Percentiles rank a stretch among this genome's conserved stretches.
Evolutionary conservation across 805 yeast genomes (phyloP).

Genomic region (Nakazawaea peltata): DNA sequence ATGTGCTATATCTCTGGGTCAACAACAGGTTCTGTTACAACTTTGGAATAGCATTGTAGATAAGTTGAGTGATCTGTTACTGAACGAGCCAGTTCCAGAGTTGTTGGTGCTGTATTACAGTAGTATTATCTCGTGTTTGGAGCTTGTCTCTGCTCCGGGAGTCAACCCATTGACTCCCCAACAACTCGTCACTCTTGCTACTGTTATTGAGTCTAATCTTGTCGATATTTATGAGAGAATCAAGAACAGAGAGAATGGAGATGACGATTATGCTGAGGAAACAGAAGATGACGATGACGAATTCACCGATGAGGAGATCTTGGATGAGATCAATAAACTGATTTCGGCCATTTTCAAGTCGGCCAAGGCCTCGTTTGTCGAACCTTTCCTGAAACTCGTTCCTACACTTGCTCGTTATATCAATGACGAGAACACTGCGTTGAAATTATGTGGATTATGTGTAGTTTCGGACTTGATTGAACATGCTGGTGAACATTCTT

Average conservation of each 20-base stretch:
- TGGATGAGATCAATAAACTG: slow-evolving; percentile 78
- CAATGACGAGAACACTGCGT: slow-evolving; percentile 56
- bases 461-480: slow-evolving; percentile 77
- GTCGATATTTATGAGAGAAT: slow-evolving; percentile 65
- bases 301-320: slow-evolving; percentile 79
- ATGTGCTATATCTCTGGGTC: slow-evolving; percentile 46
- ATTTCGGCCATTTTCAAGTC: slow-evolving; percentile 64
- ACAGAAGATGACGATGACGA: slow-evolving; percentile 79
- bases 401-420: slow-evolving; percentile 58
- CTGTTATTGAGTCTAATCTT: slow-evolving; percentile 52
- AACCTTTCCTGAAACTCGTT: slow-evolving; percentile 54
- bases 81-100: slow-evolving; percentile 78
- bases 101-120: slow-evolving; percentile 71
- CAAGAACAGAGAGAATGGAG: slow-evolving; percentile 62
- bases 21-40: slow-evolving; percentile 49
- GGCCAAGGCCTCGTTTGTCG: slow-evolving; percentile 47
- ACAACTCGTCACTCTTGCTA: slow-evolving; percentile 49
- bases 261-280: slow-evolving; percentile 85
- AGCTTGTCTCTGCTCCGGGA: slow-evolving; percentile 67
- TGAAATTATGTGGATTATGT: slow-evolving; percentile 72
- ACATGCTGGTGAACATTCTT: slow-evolving; percentile 63
- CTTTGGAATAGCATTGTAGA: slow-evolving; percentile 68
- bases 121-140: slow-evolving; percentile 59
- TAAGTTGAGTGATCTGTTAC: slow-evolving; percentile 59
- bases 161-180: slow-evolving; percentile 45